Evolutionary conservation across 257 asterid genomes (phyloP).

Genomic region (Ehretia macrophylla): DNA sequence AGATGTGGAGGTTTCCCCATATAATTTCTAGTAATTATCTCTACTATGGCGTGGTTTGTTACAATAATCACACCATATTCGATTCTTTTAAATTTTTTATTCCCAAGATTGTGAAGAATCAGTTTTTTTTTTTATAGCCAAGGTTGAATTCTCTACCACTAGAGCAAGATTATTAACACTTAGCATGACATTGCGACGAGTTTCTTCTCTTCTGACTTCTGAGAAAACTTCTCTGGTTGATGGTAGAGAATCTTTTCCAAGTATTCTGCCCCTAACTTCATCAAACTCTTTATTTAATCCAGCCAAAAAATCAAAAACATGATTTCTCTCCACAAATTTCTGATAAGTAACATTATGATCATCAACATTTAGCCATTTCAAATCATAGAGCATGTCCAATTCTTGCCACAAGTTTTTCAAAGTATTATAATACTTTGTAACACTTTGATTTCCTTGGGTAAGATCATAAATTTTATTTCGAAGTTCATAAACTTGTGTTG

Average conservation of each 20-base stretch:
- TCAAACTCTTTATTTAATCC: background rate
- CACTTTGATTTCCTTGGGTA: too few species aligned
- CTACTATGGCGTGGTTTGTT: conserved; percentile 1
- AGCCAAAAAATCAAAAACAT: background rate
- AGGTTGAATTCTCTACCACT: background rate
- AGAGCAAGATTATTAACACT: background rate
- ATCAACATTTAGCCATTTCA: too few species aligned
- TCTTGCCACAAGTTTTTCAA: too few species aligned
- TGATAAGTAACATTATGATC: background rate
- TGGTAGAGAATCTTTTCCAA: background rate
- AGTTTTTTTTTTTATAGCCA: background rate
- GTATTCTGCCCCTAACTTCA: conserved; percentile 4
- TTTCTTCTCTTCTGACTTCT: background rate
- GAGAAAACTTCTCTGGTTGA: background rate
- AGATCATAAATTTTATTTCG: too few species aligned
- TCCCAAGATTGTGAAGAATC: background rate
- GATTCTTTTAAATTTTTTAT: background rate
- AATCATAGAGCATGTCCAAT: too few species aligned
- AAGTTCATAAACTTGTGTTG: too few species aligned
- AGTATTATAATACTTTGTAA: too few species aligned
- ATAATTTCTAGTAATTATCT: background rate
- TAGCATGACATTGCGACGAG: background rate
- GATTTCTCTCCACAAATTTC: background rate
- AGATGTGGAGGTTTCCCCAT: too few species aligned
- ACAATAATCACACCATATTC: conserved; percentile 4